Evolutionary conservation across 129 eudicot species (phyloP), one percentile per base, ranked within the genome.

Genomic region (Arctium lappa): DNA sequence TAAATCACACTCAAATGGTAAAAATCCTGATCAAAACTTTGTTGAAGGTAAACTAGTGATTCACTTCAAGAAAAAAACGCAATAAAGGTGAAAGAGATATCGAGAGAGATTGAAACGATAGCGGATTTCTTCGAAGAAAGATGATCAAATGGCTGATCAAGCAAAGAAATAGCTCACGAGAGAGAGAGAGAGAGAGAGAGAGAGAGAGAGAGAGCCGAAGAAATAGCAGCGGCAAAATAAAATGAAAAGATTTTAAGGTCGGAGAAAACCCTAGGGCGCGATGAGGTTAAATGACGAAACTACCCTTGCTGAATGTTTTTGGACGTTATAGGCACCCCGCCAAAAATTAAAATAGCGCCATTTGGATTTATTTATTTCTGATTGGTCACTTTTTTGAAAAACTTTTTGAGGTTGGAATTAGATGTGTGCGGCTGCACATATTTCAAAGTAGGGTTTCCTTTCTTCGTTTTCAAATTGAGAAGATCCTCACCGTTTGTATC

Each of bases 221-320:
- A 73, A 76, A 65, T 40, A 42, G 83, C 12, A 87, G 90, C 86
- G 83, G 88, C 85, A 83, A 83, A 86, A 76, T 78, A 48, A 33
- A 75, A 73, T 48, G 69, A 76, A 69, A 81, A 82, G 86, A 50
- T 86, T 91, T 87, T 87, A 87, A 81, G 81, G 88, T 79, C 44
- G 62, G 79, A 12, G 81, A 81, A 92, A 89, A 92, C 97, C 97
- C 97, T 92, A 91, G 85, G 80, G 86, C 83, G 91, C 85, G 87
- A 86, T 81, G 73, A 87, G 12, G 44, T 1, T 27, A 82, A 90
- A 91, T 39, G 92, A 87, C 95, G 83, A 36, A 79, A 86, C 0
- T 84, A 36, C 75, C 94, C 73, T 77, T 37, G 66, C 31, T 8
- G 37, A 81, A 88, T 46, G n/a, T 72, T 80, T 89, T 84, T 86